Percentiles rank a stretch among this genome's conserved stretches.
phyloP scores from a whole-genome alignment of 163 green algal species.

The Prototheca cutis region DNA sequence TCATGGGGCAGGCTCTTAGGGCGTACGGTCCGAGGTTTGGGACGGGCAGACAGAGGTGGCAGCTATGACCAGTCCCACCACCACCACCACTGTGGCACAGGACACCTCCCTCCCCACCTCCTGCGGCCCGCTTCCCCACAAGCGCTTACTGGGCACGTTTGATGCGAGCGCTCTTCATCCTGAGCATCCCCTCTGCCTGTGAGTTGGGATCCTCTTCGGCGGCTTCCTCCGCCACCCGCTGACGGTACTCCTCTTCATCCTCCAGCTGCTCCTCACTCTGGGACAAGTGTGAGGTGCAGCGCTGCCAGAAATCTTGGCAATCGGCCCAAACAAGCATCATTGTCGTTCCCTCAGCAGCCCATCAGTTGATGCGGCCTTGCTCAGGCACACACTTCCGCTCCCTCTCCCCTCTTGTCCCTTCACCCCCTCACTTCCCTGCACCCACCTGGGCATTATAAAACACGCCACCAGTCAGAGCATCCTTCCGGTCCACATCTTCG shows the following conservation, averaged over 20 bases:
- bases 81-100: background rate
- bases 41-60: background rate
- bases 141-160: slow-evolving; percentile 22
- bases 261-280: slow-evolving; percentile 8
- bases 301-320: no score
- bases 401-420: no score
- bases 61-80: background rate
- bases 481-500: no score
- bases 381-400: no score
- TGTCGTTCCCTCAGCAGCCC: no score
- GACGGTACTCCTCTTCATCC: background rate
- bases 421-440: background rate
- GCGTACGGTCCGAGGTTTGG: no score
- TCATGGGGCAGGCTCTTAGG: no score
- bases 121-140: background rate
- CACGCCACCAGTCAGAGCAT: no score
- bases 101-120: slow-evolving; percentile 5
- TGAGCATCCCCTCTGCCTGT: slow-evolving; percentile 25
- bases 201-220: slow-evolving; percentile 16
- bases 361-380: no score
- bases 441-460: background rate
- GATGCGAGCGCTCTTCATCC: slow-evolving; percentile 24
- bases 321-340: no score
- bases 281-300: no score
- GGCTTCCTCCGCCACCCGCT: slow-evolving; percentile 2